Conservation (phyloP, 345 rosid species). For the Rhodomyrtus tomentosa region DNA sequence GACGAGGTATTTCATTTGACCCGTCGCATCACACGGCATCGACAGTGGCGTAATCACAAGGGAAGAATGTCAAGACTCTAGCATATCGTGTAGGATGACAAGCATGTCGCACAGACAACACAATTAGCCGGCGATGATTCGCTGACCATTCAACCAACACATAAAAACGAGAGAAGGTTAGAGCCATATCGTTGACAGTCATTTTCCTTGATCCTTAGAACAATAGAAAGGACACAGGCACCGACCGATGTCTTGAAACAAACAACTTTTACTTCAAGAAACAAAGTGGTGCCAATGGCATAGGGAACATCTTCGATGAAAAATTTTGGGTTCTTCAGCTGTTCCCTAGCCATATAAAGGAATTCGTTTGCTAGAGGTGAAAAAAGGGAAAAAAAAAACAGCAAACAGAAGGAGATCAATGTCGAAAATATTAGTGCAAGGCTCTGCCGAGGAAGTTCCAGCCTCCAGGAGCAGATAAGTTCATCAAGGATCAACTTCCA, state of each 20-base stretch:
- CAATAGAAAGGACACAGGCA: not conserved
- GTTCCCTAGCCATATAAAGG: not conserved
- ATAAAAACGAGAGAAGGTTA: not conserved
- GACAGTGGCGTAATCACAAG: not conserved
- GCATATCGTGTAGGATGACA: not conserved
- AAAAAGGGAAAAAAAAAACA: not conserved
- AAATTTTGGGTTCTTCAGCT: not conserved
- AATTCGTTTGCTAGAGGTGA: not conserved
- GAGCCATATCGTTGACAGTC: too few species aligned
- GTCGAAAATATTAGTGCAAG: not conserved
- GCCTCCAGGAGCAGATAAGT: not conserved
- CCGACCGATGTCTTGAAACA: not conserved
- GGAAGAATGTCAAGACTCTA: not conserved
- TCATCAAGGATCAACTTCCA: not conserved
- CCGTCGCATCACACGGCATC: too few species aligned
- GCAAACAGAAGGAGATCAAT: not conserved
- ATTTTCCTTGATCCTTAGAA: not conserved
- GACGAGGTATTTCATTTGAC: too few species aligned
- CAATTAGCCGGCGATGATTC: not conserved
- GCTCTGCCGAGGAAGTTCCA: not conserved
- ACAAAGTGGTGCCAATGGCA: not conserved
- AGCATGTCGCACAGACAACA: not conserved
- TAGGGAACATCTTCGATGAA: not conserved
- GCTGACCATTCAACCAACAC: not conserved
- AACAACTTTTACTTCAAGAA: not conserved